These are phyloP conservation scores for Cicer arietinum DNA, from an alignment of 306 rosid genomes.

Conservation along the genomic window DNA sequence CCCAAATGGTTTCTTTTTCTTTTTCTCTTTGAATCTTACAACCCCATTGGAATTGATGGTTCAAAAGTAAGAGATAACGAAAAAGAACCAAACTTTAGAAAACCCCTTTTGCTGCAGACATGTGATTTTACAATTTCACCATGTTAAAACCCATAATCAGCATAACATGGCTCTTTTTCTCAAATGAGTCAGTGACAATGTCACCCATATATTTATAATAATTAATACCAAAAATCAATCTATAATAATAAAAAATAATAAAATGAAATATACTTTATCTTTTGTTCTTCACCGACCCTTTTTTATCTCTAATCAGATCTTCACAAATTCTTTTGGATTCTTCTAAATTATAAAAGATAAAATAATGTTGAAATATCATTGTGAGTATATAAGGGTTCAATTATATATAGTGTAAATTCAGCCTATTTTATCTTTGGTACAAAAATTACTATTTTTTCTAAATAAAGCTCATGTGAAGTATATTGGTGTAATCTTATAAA, in stretches of 20 bases:
- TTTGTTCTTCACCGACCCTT: neutral
- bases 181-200: neutral
- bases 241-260: no score
- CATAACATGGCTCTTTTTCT: neutral
- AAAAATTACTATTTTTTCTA: neutral
- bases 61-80: constrained; percentile 32
- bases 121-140: constrained; percentile 23
- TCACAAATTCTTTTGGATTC: neutral
- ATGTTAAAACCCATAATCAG: constrained; percentile 28
- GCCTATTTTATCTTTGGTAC: neutral
- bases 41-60: constrained; percentile 40
- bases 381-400: neutral
- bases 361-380: neutral
- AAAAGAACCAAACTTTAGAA: constrained; percentile 46
- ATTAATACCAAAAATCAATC: no score
- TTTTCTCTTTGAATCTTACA: constrained; percentile 17
- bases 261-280: neutral
- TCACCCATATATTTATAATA: neutral
- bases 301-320: neutral
- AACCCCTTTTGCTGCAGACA: constrained; percentile 36
- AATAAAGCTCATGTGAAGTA: neutral
- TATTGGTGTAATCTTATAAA: neutral
- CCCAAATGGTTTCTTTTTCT: constrained; percentile 5
- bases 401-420: neutral
- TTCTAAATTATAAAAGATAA: neutral